Base-by-base conservation (phyloP, 345 rosid species). In the Sapria himalayana region DNA sequence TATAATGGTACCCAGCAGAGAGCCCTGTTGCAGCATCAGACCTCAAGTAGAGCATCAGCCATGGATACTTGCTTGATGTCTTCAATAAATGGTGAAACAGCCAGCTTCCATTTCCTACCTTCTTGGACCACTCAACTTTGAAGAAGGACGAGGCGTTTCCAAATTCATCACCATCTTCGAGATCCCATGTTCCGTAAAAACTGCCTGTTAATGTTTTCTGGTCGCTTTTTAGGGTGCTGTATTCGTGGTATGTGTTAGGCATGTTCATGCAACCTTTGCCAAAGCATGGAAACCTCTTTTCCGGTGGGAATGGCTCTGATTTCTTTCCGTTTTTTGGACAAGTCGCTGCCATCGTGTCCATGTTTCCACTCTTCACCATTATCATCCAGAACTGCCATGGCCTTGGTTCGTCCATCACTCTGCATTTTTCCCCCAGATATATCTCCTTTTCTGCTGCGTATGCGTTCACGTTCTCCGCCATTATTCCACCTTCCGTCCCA, bases 381-480 rank as follows among this genome's bases (percentile, higher is more conserved):
- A 76, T 50, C 84, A 71, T 78, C 92, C 94, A 78, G 51, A 75
- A 82, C 20, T 81, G 80, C 92, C 92, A 76, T 24, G 91, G 93
- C 11, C 56, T 63, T 51, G 72, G 73, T 10, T 44, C 16, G 57
- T 73, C 81, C 24, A 60, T 24, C 45, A 85, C 79, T 60, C 74
- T 47, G 16, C 93, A 80, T 29, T 70, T 50, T 13, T 77, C 62
- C 13, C 93, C 96, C 31, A 85, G 44, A 23, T 74, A 80, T 4
- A 66, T 46, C 48, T 85, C 93, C 59, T 85, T 76, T 43, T 72
- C 56, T 12, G 57, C 82, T 3, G 85, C 91, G 45, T 82, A 82
- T 25, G 69, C 60, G 56, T 78, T 74, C 19, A 73, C 63, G 37
- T 60, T 38, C 19, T 52, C 49, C 39, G 58, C 38, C 4, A 13